Evolutionary conservation across 495 filamentous ascomycete genomes (phyloP).

Genomic region (Neurospora sp.): DNA sequence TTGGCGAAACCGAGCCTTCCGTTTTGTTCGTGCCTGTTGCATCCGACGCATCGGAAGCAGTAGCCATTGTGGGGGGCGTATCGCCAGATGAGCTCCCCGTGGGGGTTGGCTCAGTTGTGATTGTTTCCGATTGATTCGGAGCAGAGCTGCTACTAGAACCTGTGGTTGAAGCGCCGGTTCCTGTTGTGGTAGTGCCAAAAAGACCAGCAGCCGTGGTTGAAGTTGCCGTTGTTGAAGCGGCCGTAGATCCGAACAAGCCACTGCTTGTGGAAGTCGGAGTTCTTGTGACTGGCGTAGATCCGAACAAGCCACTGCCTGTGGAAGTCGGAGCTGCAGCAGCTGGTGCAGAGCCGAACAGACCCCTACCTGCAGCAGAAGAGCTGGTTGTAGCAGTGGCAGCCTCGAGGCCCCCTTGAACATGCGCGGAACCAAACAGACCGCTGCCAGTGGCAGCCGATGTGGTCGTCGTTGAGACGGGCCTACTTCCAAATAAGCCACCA

Average conservation of each 20-base stretch:
- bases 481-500: background rate
- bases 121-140: background rate
- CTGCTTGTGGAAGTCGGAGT: background rate
- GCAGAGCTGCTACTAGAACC: background rate
- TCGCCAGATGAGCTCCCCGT: background rate
- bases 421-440: background rate
- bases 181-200: background rate
- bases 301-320: background rate
- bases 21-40: background rate
- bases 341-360: background rate
- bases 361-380: background rate
- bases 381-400: background rate
- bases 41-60: background rate
- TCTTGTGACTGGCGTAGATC: background rate
- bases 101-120: background rate
- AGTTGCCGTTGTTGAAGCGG: background rate
- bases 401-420: background rate
- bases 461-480: background rate
- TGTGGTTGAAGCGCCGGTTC: too few relatives aligned
- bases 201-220: background rate
- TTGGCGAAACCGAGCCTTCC: accelerated
- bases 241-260: background rate
- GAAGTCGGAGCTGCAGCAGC: background rate
- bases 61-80: background rate
- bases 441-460: background rate